A percentile compares a stretch with the other conserved stretches of the same genome.
These are phyloP conservation scores for Lachancea sp. DNA, from an alignment of 805 yeast genomes.

Conservation along the genomic window DNA sequence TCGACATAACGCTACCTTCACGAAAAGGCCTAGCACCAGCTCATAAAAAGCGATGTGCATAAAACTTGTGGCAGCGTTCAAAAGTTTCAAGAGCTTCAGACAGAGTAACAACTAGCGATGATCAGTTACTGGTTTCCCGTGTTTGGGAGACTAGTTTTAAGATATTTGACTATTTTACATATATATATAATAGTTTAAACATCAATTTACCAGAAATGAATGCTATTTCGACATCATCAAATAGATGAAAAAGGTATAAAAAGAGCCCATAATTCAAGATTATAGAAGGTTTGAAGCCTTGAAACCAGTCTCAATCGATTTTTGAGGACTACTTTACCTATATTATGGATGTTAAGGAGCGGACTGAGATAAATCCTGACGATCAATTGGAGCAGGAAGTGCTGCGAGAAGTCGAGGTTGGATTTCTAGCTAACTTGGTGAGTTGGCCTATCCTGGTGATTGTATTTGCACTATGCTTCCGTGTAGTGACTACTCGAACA, in stretches of 20 bases:
- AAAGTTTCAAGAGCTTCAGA: too few species aligned
- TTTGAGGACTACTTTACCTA: background rate
- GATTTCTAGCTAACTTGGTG: constrained; percentile 32
- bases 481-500: constrained; percentile 23
- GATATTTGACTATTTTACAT: too few species aligned
- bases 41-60: constrained; percentile 2
- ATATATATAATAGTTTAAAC: too few species aligned
- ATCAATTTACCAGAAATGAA: too few species aligned
- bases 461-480: constrained; percentile 25
- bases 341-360: constrained; percentile 4
- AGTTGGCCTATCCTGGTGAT: constrained; percentile 28
- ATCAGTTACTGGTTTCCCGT: too few species aligned
- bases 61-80: background rate
- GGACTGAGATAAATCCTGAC: constrained; percentile 5
- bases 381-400: constrained; percentile 17
- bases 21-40: background rate
- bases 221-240: background rate
- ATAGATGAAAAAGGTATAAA: background rate
- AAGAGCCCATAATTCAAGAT: background rate
- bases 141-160: too few species aligned
- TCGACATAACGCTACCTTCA: background rate
- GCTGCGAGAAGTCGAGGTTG: constrained; percentile 25
- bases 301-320: background rate
- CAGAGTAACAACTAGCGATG: too few species aligned
- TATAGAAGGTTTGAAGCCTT: background rate